These are phyloP conservation scores for Colletotrichum graminicola DNA, from an alignment of 2,329 filamentous ascomycete genomes.

Conservation along the genomic window DNA sequence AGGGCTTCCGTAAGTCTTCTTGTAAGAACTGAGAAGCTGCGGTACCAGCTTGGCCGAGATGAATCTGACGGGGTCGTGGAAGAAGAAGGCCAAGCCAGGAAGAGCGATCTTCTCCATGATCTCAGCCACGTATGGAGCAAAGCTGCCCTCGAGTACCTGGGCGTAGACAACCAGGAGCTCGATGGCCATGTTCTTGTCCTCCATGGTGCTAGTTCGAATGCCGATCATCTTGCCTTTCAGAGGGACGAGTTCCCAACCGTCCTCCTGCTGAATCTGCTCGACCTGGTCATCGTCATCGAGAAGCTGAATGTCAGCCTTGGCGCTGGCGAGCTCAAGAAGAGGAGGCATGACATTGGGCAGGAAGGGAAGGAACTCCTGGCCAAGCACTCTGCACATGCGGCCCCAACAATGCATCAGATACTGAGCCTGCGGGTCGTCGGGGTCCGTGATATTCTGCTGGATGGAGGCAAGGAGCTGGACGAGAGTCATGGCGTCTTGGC, in stretches of 20 bases:
- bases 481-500: constrained; percentile 85
- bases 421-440: constrained; percentile 95
- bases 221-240: constrained; percentile 98
- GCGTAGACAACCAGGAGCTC: constrained; percentile 98
- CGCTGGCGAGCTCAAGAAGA: constrained; percentile 87
- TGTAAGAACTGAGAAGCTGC: constrained; percentile 92
- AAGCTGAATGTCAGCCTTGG: constrained; percentile 97
- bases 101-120: constrained; percentile 98
- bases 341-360: constrained; percentile 94
- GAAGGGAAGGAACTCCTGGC: constrained; percentile 91
- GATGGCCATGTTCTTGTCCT: constrained; percentile 99
- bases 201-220: constrained; percentile 95
- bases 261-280: constrained; percentile 91
- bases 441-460: constrained; percentile 86
- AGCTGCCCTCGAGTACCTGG: constrained; percentile 91
- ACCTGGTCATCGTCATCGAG: constrained; percentile 96
- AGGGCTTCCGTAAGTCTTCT: constrained; percentile 86
- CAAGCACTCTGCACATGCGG: constrained; percentile 96
- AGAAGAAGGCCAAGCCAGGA: constrained; percentile 96
- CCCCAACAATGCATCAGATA: constrained; percentile 99
- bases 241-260: constrained; percentile 97
- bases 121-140: constrained; percentile 90
- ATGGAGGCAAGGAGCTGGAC: constrained; percentile 90
- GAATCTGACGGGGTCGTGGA: constrained; percentile 96
- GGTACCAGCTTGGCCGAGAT: constrained; percentile 96